Percentiles rank a stretch among this genome's conserved stretches.
phyloP scores from a whole-genome alignment of 306 rosid species.

The Myrica gale region DNA sequence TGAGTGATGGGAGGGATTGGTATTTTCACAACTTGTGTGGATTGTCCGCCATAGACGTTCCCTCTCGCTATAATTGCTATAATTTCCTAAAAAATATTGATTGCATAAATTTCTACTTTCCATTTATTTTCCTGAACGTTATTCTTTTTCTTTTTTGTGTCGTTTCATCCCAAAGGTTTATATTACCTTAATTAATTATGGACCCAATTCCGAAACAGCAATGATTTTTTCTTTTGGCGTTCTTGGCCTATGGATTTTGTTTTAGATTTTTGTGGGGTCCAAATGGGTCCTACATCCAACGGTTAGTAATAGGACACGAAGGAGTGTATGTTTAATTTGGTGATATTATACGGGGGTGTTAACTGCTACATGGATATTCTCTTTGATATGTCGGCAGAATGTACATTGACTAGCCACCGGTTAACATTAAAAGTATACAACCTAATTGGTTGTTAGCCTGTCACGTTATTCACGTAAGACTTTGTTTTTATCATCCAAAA shows the following conservation, averaged over 20 bases:
- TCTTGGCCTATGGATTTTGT: too few species aligned
- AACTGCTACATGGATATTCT: neutral
- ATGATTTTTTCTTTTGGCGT: too few species aligned
- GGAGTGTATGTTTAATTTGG: neutral
- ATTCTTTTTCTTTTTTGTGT: neutral
- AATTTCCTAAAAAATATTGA: too few species aligned
- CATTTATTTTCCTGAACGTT: too few species aligned
- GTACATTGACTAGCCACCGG: neutral
- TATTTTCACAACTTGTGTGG: too few species aligned
- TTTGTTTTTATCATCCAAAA: neutral
- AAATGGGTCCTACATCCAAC: slow-evolving; percentile 8
- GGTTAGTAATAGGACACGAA: slow-evolving; percentile 21
- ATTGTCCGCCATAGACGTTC: too few species aligned
- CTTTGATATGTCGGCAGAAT: slow-evolving; percentile 34
- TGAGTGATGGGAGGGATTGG: too few species aligned
- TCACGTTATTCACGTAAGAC: slow-evolving; percentile 5
- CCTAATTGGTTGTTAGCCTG: neutral
- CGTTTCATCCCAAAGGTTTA: neutral
- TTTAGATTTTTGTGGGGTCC: neutral
- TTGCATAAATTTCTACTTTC: too few species aligned
- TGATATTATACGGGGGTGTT: neutral
- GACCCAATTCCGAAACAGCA: too few species aligned
- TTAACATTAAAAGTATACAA: neutral
- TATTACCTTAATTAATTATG: too few species aligned
- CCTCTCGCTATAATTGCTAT: too few species aligned